A percentile compares a stretch with the other conserved stretches of the same genome.
Conservation (phyloP, 192 early-diverging fungal genomes). For the Linnemannia elongata region DNA sequence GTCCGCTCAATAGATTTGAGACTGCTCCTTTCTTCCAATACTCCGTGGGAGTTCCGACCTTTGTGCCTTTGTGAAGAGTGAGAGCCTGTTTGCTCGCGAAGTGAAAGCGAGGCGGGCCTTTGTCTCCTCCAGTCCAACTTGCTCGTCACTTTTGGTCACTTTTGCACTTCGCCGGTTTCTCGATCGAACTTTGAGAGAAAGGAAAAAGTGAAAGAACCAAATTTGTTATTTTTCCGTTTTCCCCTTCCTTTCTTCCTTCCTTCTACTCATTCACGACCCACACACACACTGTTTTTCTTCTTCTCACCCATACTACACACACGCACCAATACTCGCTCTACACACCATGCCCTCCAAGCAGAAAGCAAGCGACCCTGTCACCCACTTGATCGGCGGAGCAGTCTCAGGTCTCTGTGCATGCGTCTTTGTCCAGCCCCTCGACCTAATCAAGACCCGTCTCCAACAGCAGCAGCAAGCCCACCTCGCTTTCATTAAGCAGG, state of each 20-base stretch:
- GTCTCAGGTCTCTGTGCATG: slow-evolving; percentile 84
- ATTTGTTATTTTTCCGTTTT: neutral
- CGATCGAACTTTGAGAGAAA: neutral
- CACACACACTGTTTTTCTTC: neutral
- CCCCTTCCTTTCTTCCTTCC: neutral
- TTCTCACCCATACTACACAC: neutral
- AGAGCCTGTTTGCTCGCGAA: too few relatives aligned
- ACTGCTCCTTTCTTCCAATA: too few relatives aligned
- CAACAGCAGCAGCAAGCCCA: slow-evolving; percentile 76
- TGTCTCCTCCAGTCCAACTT: too few relatives aligned
- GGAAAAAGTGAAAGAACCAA: neutral
- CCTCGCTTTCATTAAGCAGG: slow-evolving; percentile 62
- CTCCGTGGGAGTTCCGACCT: too few relatives aligned
- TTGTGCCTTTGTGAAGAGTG: too few relatives aligned
- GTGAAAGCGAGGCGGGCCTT: too few relatives aligned
- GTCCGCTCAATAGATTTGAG: too few relatives aligned
- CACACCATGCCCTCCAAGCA: slow-evolving; percentile 41
- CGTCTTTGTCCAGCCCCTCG: slow-evolving; percentile 88
- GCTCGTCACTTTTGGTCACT: neutral
- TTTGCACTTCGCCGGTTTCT: slow-evolving; percentile 1
- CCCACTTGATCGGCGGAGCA: slow-evolving; percentile 84
- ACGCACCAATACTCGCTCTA: neutral
- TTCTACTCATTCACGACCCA: neutral
- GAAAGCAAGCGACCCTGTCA: slow-evolving; percentile 56
- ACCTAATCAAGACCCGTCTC: slow-evolving; percentile 86